phyloP scores from a whole-genome alignment of 805 yeast species.

The Candida khao-thaluensis region DNA sequence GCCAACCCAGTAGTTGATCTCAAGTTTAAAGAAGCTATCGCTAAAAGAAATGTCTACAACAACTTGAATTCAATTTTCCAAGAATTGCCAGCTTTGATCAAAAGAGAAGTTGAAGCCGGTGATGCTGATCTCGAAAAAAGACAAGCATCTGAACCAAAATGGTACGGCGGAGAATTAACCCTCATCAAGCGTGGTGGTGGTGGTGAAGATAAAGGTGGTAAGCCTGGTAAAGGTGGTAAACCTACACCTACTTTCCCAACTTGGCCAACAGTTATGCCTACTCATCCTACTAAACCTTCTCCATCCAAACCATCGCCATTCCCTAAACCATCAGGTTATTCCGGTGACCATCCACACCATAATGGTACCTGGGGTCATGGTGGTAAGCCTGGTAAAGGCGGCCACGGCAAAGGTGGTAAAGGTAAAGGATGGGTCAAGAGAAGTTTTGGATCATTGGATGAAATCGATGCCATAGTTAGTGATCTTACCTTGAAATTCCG shows the following conservation, averaged over 20 bases:
- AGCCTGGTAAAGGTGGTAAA: no score
- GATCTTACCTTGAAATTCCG: constrained; percentile 1
- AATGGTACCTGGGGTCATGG: neutral
- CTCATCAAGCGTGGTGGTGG: neutral
- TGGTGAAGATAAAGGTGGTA: neutral
- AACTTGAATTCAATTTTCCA: constrained; percentile 3
- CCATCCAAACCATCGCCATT: no score
- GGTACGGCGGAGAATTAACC: neutral
- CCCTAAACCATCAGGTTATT: no score
- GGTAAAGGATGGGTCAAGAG: no score
- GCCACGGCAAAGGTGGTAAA: no score
- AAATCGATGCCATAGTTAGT: constrained; percentile 4
- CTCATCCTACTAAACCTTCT: neutral
- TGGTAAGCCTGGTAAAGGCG: neutral
- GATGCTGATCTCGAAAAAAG: neutral
- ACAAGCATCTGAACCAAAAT: constrained; percentile 5
- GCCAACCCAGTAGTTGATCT: constrained; percentile 3
- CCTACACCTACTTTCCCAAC: neutral
- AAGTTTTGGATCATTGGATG: constrained; percentile 8
- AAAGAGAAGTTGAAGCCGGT: constrained; percentile 3
- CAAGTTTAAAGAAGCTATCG: constrained; percentile 9
- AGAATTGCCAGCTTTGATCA: constrained; percentile 6
- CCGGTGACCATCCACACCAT: no score
- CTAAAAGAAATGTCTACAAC: constrained; percentile 9
- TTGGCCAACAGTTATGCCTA: neutral